phyloP scores from a whole-genome alignment of 1,284 basidiomycete genomes.

The Uromyces viciae-fabae region DNA sequence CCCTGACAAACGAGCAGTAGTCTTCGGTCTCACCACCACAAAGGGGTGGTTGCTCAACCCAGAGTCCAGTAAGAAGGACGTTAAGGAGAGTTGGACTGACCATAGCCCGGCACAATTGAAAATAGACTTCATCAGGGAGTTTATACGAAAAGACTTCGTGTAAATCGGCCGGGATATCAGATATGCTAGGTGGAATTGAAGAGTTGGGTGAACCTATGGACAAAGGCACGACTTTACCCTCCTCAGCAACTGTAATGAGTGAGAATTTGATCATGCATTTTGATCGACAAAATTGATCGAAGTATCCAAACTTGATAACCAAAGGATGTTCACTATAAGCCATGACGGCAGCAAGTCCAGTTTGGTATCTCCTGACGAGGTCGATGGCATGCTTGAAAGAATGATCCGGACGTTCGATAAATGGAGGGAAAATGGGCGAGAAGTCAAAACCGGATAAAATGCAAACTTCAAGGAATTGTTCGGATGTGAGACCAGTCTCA shows the following conservation, averaged over 20 bases:
- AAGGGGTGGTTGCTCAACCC: constrained; percentile 80
- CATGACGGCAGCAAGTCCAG: constrained; percentile 34
- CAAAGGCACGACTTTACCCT: constrained; percentile 77
- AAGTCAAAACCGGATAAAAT: constrained; percentile 88
- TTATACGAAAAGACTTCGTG: constrained; percentile 93
- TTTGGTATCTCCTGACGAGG: constrained; percentile 64
- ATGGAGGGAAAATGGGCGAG: constrained; percentile 72
- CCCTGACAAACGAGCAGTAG: constrained; percentile 89
- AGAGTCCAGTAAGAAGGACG: constrained; percentile 78
- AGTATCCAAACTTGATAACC: constrained; percentile 72
- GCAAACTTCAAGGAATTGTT: constrained; percentile 90
- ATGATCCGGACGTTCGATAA: constrained; percentile 66
- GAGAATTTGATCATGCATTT: constrained; percentile 89
- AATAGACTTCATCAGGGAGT: constrained; percentile 93
- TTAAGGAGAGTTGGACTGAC: constrained; percentile 80
- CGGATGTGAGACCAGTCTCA: constrained; percentile 73
- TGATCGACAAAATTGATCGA: constrained; percentile 83
- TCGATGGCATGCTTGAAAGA: constrained; percentile 80
- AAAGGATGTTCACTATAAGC: constrained; percentile 62
- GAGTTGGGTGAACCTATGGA: constrained; percentile 67
- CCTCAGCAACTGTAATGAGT: constrained; percentile 80
- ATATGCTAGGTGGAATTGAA: constrained; percentile 58
- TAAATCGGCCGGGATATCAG: constrained; percentile 82
- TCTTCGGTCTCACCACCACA: constrained; percentile 92
- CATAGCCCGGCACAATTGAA: constrained; percentile 87